phyloP scores from a whole-genome alignment of 2,329 filamentous ascomycete species.

The Fusarium zealandicum region DNA sequence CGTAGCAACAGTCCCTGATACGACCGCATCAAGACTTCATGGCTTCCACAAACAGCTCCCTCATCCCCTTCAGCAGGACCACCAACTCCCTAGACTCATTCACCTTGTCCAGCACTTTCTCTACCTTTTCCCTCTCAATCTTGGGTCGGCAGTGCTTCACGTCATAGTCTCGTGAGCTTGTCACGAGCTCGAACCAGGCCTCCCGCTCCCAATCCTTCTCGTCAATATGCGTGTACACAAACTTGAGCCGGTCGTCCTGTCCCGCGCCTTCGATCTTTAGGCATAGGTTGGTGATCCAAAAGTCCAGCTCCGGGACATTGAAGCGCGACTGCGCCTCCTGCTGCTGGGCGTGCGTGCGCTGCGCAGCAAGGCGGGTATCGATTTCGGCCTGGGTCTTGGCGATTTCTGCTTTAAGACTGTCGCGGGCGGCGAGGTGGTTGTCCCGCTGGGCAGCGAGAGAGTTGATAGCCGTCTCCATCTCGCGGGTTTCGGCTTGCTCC shows the following conservation, averaged over 20 bases:
- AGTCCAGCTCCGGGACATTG: slow-evolving; percentile 92
- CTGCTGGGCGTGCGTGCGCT: slow-evolving; percentile 74
- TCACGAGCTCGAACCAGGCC: slow-evolving; percentile 92
- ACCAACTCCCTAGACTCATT: slow-evolving; percentile 82
- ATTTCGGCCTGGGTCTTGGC: slow-evolving; percentile 74
- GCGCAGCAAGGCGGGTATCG: slow-evolving; percentile 72
- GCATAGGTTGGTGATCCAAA: slow-evolving; percentile 93
- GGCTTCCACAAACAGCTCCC: slow-evolving; percentile 76
- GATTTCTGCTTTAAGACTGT: slow-evolving; percentile 67
- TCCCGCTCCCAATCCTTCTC: slow-evolving; percentile 88
- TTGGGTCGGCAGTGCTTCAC: slow-evolving; percentile 83
- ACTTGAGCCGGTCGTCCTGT: slow-evolving; percentile 83
- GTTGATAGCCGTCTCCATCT: slow-evolving; percentile 72
- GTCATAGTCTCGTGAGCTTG: slow-evolving; percentile 81
- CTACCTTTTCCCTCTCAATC: slow-evolving; percentile 78
- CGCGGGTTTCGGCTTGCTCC: slow-evolving; percentile 77
- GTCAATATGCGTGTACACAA: slow-evolving; percentile 86
- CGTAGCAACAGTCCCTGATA: no score
- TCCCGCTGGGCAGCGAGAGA: slow-evolving; percentile 67
- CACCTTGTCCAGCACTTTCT: slow-evolving; percentile 77
- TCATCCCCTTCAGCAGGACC: slow-evolving; percentile 80
- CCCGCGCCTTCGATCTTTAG: slow-evolving; percentile 89
- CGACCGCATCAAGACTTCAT: slow-evolving; percentile 57
- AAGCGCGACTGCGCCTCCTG: slow-evolving; percentile 84
- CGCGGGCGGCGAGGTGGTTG: slow-evolving; percentile 63